Percentiles rank a stretch among this genome's conserved stretches.
These are phyloP conservation scores for Nakazawaea peltata DNA, from an alignment of 805 yeast genomes.

Conservation along the genomic window DNA sequence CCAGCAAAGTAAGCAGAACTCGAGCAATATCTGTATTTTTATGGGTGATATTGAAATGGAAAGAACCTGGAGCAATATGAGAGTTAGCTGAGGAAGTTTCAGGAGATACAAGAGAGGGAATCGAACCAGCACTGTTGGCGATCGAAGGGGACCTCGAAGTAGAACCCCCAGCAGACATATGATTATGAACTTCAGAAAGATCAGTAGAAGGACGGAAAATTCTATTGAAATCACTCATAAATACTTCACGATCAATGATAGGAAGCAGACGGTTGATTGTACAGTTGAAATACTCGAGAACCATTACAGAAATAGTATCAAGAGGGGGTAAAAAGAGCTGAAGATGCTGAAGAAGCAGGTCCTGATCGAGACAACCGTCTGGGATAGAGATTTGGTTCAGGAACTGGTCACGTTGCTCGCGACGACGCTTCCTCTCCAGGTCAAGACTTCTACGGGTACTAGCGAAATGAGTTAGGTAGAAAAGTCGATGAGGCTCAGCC, in stretches of 20 bases:
- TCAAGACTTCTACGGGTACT: no score
- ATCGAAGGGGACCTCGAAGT: not conserved
- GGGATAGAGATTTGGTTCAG: no score
- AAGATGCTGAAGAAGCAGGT: not conserved
- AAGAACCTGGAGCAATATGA: not conserved
- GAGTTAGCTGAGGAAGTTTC: not conserved
- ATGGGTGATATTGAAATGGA: not conserved
- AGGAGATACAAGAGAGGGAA: not conserved
- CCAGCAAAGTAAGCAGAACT: not conserved
- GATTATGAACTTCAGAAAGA: not conserved
- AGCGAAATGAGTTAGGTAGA: not conserved
- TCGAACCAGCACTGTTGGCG: not conserved
- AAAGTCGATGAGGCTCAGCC: not conserved
- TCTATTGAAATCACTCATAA: not conserved
- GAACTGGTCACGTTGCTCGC: not conserved
- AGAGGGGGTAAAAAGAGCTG: not conserved
- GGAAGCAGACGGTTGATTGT: slow-evolving; percentile 26
- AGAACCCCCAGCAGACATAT: not conserved
- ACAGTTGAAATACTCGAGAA: not conserved
- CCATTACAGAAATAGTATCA: not conserved
- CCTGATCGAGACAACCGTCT: no score
- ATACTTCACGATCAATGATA: slow-evolving; percentile 28
- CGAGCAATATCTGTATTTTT: slow-evolving; percentile 1
- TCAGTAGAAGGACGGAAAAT: not conserved
- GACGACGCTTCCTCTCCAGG: not conserved